Percentiles rank a stretch among this genome's conserved stretches.
These are phyloP conservation scores for Zymoseptoria pseudotritici DNA, from an alignment of 2,329 filamentous ascomycete genomes.

Conservation along the genomic window DNA sequence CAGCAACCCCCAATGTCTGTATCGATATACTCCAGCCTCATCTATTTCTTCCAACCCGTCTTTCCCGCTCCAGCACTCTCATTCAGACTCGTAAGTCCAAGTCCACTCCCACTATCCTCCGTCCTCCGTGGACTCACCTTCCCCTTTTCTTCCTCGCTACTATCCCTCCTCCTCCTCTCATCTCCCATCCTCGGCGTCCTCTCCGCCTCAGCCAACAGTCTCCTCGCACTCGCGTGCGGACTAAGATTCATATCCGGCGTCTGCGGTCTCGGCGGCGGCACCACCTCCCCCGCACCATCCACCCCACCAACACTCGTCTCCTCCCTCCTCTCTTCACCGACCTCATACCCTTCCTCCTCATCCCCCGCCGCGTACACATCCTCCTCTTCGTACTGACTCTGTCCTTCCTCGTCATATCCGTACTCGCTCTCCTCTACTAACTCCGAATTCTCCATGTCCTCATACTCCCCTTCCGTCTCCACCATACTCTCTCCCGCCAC, in stretches of 20 bases:
- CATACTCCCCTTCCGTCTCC: not conserved
- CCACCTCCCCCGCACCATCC: conserved; percentile 9
- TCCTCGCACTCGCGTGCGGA: not conserved
- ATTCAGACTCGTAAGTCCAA: not conserved
- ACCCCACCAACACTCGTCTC: conserved; percentile 6
- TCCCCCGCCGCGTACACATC: not conserved
- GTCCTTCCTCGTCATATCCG: not conserved
- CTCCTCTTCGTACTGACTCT: not conserved
- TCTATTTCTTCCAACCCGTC: not conserved
- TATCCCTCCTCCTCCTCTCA: not conserved
- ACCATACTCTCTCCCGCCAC: conserved; percentile 5
- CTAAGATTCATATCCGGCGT: not conserved
- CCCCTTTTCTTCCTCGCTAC: not conserved
- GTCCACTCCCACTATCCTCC: not conserved
- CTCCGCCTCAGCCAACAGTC: not conserved
- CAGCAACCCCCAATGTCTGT: too few relatives aligned
- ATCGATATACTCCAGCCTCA: not conserved
- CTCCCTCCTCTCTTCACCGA: not conserved
- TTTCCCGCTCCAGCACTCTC: not conserved
- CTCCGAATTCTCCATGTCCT: not conserved
- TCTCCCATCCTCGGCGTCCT: not conserved
- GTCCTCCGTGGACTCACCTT: not conserved
- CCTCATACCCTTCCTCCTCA: not conserved
- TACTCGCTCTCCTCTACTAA: not conserved
- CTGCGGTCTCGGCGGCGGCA: not conserved